phyloP scores from a whole-genome alignment of 1,284 basidiomycete genomes.

The Sporisorium graminicola region DNA sequence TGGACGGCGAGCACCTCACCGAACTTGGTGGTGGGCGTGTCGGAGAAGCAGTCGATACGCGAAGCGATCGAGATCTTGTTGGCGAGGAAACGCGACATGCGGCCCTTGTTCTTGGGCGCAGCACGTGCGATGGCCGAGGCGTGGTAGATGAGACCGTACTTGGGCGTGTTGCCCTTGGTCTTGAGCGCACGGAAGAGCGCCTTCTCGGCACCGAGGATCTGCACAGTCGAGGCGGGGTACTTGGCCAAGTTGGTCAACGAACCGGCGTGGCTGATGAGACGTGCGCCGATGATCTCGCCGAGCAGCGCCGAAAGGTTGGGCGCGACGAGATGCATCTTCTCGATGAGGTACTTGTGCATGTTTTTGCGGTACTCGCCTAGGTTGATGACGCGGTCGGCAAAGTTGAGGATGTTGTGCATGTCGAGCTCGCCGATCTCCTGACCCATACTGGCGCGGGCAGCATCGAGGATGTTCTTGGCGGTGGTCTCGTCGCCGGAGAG shows the following conservation, averaged over 20 bases:
- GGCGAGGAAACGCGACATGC: conserved; percentile 81
- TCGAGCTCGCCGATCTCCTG: conserved; percentile 92
- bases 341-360: conserved; percentile 87
- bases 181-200: conserved; percentile 97
- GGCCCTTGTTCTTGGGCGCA: conserved; percentile 94
- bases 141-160: conserved; percentile 97
- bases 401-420: conserved; percentile 91
- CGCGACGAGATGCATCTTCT: conserved; percentile 97
- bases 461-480: conserved; percentile 94
- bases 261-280: conserved; percentile 96
- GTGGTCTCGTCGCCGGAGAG: conserved; percentile 87
- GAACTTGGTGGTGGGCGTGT: conserved; percentile 87
- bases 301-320: conserved; percentile 96
- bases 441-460: conserved; percentile 94
- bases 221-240: conserved; percentile 96
- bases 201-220: conserved; percentile 98
- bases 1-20: conserved; percentile 93
- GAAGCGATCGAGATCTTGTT: conserved; percentile 99
- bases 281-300: conserved; percentile 94
- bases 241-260: conserved; percentile 93
- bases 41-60: conserved; percentile 95
- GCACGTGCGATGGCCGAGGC: conserved; percentile 84
- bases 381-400: conserved; percentile 97
- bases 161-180: conserved; percentile 98
- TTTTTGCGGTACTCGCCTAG: conserved; percentile 94